These are phyloP conservation scores for Hypoxylon trugodes DNA, from an alignment of 495 filamentous ascomycete genomes.

Conservation along the genomic window DNA sequence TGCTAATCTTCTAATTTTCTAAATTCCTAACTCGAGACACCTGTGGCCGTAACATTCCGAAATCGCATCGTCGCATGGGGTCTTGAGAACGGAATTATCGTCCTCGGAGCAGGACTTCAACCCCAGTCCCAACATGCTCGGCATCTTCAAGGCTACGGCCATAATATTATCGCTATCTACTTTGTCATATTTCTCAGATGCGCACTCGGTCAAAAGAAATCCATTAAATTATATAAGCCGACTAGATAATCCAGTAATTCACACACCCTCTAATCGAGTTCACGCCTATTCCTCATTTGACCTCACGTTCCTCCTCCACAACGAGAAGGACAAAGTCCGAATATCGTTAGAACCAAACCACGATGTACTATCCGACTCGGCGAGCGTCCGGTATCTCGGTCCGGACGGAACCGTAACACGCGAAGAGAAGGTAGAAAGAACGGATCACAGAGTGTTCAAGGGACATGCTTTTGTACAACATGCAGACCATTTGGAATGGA, in stretches of 20 bases:
- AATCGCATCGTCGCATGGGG: conserved; percentile 40
- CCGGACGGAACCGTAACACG: conserved; percentile 69
- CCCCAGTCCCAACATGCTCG: conserved; percentile 37
- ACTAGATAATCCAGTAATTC: conserved; percentile 77
- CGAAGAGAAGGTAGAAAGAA: conserved; percentile 71
- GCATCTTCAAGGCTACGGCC: conserved; percentile 38
- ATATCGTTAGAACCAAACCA: conserved; percentile 90
- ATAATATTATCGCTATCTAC: conserved; percentile 38
- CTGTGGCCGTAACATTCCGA: conserved; percentile 2
- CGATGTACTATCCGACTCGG: conserved; percentile 82
- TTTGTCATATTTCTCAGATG: conserved; percentile 48
- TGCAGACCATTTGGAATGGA: conserved; percentile 70
- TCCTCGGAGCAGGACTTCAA: conserved; percentile 40
- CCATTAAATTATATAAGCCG: conserved; percentile 77
- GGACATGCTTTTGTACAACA: conserved; percentile 77
- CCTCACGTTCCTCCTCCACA: conserved; percentile 77
- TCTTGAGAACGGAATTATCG: conserved; percentile 34
- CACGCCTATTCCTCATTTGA: conserved; percentile 84
- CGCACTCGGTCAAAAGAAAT: conserved; percentile 77
- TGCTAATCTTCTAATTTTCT: conserved; percentile 12
- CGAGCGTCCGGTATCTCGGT: conserved; percentile 74
- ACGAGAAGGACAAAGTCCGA: conserved; percentile 72
- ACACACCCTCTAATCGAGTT: conserved; percentile 80
- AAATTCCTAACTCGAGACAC: conserved; percentile 15
- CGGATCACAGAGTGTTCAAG: conserved; percentile 82